phyloP scores from a whole-genome alignment of 176 grass and related monocot species.

The Ananas comosus region DNA sequence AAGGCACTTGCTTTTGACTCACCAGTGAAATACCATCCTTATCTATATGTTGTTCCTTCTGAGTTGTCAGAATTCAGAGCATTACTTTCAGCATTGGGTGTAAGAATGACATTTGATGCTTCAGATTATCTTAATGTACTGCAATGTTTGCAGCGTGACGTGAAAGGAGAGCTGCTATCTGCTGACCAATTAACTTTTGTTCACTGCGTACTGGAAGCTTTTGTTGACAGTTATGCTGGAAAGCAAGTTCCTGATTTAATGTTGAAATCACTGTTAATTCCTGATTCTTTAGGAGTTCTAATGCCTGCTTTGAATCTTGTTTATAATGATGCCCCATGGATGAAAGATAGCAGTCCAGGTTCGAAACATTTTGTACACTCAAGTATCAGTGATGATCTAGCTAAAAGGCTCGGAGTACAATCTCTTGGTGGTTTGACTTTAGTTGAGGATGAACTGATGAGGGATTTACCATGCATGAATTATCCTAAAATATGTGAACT shows the following conservation, averaged over 20 bases:
- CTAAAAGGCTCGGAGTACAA: constrained; percentile 72
- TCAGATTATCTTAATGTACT: constrained; percentile 78
- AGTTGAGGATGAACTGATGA: constrained; percentile 82
- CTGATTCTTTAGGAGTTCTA: constrained; percentile 68
- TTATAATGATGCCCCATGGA: constrained; percentile 96
- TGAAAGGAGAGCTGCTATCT: constrained; percentile 70
- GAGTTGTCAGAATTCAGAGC: constrained; percentile 76
- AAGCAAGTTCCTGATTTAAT: constrained; percentile 51
- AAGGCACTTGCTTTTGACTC: constrained; percentile 91
- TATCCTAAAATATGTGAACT: constrained; percentile 82
- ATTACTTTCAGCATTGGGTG: constrained; percentile 68
- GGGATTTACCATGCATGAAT: constrained; percentile 80
- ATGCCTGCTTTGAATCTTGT: constrained; percentile 67
- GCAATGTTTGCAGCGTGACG: constrained; percentile 43
- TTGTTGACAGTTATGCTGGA: constrained; percentile 61
- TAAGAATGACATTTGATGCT: constrained; percentile 81
- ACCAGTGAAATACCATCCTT: constrained; percentile 90
- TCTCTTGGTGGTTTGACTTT: constrained; percentile 75
- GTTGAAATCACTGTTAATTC: constrained; percentile 64
- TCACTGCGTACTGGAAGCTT: constrained; percentile 87
- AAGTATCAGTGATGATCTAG: constrained; percentile 78
- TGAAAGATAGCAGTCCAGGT: constrained; percentile 41
- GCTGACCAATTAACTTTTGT: constrained; percentile 75
- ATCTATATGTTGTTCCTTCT: constrained; percentile 92
- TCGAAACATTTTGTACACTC: constrained; percentile 72